These are phyloP conservation scores for Cyclostephanos invisitatus DNA, from an alignment of 108 stramenopile genomes.

Conservation along the genomic window DNA sequence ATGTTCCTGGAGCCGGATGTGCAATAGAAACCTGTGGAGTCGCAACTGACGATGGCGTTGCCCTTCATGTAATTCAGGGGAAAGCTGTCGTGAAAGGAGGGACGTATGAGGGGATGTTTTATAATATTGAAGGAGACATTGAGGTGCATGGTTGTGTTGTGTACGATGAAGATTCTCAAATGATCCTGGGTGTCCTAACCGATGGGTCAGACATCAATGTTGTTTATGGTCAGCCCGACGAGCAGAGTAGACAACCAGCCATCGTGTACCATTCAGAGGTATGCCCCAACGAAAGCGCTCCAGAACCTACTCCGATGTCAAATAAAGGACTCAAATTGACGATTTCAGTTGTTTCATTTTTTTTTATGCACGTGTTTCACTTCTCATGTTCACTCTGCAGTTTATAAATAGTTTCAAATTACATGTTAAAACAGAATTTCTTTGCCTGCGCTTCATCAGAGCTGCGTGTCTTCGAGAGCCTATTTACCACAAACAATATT, in stretches of 20 bases:
- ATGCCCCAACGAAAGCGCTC: conserved; percentile 8
- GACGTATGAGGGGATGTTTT: conserved; percentile 16
- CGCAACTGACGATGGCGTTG: conserved; percentile 16
- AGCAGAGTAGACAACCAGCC: background rate
- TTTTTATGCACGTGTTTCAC: background rate
- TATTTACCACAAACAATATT: too few relatives aligned
- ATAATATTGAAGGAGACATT: conserved; percentile 17
- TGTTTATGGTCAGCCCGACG: conserved; percentile 6
- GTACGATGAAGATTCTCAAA: conserved; percentile 13
- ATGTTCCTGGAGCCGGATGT: conserved; percentile 25
- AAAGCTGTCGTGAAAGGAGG: conserved; percentile 30
- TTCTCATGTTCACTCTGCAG: background rate
- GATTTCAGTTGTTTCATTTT: background rate
- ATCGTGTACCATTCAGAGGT: conserved; percentile 18
- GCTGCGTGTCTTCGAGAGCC: too few relatives aligned
- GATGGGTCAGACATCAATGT: conserved; percentile 34
- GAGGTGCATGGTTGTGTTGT: conserved; percentile 34
- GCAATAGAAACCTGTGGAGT: conserved; percentile 21
- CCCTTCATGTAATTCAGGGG: conserved; percentile 20
- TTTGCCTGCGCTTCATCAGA: too few relatives aligned
- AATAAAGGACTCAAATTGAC: background rate
- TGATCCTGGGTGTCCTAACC: conserved; percentile 18
- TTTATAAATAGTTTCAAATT: background rate
- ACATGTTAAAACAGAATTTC: background rate
- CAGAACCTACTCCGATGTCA: background rate